Conservation (phyloP, 345 rosid genomes). For the Salix brachista region DNA sequence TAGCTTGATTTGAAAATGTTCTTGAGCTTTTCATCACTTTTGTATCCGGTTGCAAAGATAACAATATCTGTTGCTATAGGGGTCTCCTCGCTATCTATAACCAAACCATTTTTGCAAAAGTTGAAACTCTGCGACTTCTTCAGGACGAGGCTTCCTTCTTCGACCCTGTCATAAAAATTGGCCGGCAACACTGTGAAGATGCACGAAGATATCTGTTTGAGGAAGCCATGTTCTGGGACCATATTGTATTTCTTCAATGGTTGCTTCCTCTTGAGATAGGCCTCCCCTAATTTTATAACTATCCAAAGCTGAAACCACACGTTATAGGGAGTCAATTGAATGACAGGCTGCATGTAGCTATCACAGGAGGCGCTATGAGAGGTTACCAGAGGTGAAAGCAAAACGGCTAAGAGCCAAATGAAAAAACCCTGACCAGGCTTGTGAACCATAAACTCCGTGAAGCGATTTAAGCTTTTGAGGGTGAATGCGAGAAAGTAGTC, state of each 20-base stretch:
- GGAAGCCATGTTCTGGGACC: slow-evolving; percentile 25
- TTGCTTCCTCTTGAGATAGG: slow-evolving; percentile 18
- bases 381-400: slow-evolving; percentile 37
- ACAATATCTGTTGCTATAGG: slow-evolving; percentile 19
- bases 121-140: slow-evolving; percentile 19
- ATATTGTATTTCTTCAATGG: slow-evolving; percentile 29
- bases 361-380: background rate
- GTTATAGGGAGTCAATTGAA: background rate
- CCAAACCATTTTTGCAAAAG: slow-evolving; percentile 26
- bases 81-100: slow-evolving; percentile 11
- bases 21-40: slow-evolving; percentile 28
- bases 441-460: slow-evolving; percentile 36
- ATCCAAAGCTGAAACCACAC: slow-evolving; percentile 25
- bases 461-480: slow-evolving; percentile 27
- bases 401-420: slow-evolving; percentile 18
- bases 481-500: slow-evolving; percentile 10
- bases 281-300: slow-evolving; percentile 22
- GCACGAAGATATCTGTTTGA: slow-evolving; percentile 22
- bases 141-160: slow-evolving; percentile 31
- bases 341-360: background rate
- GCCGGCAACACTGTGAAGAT: slow-evolving; percentile 22
- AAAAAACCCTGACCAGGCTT: slow-evolving; percentile 43
- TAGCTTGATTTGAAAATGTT: slow-evolving; percentile 24
- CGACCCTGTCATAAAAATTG: slow-evolving; percentile 24
- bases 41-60: slow-evolving; percentile 36